Percentiles rank a stretch among this genome's conserved stretches.
phyloP scores from a whole-genome alignment of 495 filamentous ascomycete genomes.

The Penicillium soppii region DNA sequence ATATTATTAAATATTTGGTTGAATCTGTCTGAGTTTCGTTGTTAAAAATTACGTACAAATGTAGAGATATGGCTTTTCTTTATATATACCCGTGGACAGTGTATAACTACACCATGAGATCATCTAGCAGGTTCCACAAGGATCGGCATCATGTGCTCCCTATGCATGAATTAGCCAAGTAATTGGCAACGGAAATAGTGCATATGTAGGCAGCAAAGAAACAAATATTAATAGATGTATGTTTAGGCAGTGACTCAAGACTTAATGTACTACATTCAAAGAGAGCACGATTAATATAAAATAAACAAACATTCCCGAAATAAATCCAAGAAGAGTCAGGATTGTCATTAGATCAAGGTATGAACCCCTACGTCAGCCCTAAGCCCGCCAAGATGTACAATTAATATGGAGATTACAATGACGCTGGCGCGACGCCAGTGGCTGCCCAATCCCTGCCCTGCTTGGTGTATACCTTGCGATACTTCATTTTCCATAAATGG shows the following conservation, averaged over 20 bases:
- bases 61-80: no score
- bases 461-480: constrained; percentile 1
- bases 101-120: no score
- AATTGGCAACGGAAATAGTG: not conserved
- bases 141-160: not conserved
- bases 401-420: constrained; percentile 18
- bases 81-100: not conserved
- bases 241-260: constrained; percentile 1
- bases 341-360: not conserved
- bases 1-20: no score
- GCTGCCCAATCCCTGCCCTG: constrained; percentile 13
- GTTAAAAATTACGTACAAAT: no score
- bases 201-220: constrained; percentile 1
- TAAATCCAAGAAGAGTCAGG: not conserved
- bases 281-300: not conserved
- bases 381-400: constrained; percentile 5
- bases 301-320: no score
- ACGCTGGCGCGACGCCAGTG: constrained; percentile 26
- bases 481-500: not conserved
- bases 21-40: no score
- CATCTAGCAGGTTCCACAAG: not conserved
- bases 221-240: not conserved
- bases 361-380: constrained; percentile 13
- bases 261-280: no score
- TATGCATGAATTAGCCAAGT: not conserved